Evolutionary conservation across 2,329 filamentous ascomycete species (phyloP).

Genomic region (Claviceps pazoutovae): DNA sequence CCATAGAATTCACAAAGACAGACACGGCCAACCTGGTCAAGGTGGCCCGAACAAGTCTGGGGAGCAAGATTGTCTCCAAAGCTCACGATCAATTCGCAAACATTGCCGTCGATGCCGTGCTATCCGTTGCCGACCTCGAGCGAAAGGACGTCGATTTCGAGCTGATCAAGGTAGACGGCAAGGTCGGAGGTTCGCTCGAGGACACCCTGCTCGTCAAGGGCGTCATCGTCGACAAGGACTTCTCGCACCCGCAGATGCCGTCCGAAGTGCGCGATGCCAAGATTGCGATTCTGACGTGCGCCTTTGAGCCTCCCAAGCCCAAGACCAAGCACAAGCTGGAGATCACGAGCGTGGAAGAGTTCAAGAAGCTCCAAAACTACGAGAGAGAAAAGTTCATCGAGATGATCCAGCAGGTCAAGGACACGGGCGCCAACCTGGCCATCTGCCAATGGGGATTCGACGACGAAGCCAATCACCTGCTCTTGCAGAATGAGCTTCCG

Average conservation of each 20-base stretch:
- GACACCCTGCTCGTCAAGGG: slow-evolving; percentile 92
- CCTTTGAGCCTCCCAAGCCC: slow-evolving; percentile 96
- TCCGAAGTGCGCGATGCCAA: slow-evolving; percentile 90
- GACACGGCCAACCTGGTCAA: slow-evolving; percentile 79
- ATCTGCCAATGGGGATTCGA: slow-evolving; percentile 99
- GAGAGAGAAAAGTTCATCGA: slow-evolving; percentile 93
- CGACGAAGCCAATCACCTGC: slow-evolving; percentile 93
- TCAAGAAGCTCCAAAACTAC: slow-evolving; percentile 93
- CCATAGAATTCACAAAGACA: slow-evolving; percentile 69
- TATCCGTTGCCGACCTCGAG: slow-evolving; percentile 91
- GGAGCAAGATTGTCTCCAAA: slow-evolving; percentile 98
- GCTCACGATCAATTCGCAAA: slow-evolving; percentile 96
- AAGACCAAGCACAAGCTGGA: slow-evolving; percentile 99
- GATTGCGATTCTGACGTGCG: slow-evolving; percentile 92
- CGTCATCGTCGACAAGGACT: slow-evolving; percentile 98
- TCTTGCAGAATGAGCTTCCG: slow-evolving; percentile 90
- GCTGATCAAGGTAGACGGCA: slow-evolving; percentile 97
- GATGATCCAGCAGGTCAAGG: slow-evolving; percentile 98
- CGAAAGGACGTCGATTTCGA: slow-evolving; percentile 97
- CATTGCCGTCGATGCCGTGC: slow-evolving; percentile 91
- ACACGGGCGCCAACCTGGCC: slow-evolving; percentile 88
- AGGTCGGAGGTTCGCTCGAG: slow-evolving; percentile 86
- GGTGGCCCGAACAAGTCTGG: slow-evolving; percentile 88
- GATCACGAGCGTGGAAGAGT: slow-evolving; percentile 93
- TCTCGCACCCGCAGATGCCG: slow-evolving; percentile 98